Conservation (phyloP, 2,329 filamentous ascomycete genomes). For the Trichocomaceae sp. region DNA sequence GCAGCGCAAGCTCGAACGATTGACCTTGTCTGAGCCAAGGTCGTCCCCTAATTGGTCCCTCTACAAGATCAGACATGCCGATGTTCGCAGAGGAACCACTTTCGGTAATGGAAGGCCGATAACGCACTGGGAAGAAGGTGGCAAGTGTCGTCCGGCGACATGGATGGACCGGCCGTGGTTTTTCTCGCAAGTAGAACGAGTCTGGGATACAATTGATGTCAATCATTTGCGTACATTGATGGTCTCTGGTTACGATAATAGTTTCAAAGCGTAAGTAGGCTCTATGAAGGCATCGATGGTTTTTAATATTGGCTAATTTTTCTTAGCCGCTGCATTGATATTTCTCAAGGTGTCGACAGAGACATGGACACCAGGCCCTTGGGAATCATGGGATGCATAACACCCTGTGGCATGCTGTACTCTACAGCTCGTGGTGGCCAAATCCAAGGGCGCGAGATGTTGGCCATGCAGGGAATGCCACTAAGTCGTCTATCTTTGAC, state of each 20-base stretch:
- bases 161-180: constrained; percentile 50
- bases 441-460: constrained; percentile 56
- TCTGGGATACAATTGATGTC: constrained; percentile 62
- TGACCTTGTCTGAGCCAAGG: constrained; percentile 19
- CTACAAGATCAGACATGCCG: constrained; percentile 55
- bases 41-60: constrained; percentile 25
- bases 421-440: constrained; percentile 55
- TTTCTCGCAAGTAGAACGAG: constrained; percentile 49
- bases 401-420: constrained; percentile 58
- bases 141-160: constrained; percentile 49
- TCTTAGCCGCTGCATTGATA: constrained; percentile 46
- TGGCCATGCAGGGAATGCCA: constrained; percentile 63
- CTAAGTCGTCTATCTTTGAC: constrained; percentile 57
- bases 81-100: constrained; percentile 44
- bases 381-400: constrained; percentile 62
- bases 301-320: not conserved
- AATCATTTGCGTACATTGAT: constrained; percentile 46
- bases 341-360: constrained; percentile 68
- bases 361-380: constrained; percentile 41
- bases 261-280: constrained; percentile 47
- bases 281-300: not conserved
- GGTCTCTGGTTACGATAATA: constrained; percentile 48
- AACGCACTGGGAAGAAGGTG: constrained; percentile 54
- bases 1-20: constrained; percentile 44
- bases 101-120: constrained; percentile 53